These are phyloP conservation scores for Phytomonas serpens DNA, from an alignment of 208 protist genomes.

Conservation along the genomic window DNA sequence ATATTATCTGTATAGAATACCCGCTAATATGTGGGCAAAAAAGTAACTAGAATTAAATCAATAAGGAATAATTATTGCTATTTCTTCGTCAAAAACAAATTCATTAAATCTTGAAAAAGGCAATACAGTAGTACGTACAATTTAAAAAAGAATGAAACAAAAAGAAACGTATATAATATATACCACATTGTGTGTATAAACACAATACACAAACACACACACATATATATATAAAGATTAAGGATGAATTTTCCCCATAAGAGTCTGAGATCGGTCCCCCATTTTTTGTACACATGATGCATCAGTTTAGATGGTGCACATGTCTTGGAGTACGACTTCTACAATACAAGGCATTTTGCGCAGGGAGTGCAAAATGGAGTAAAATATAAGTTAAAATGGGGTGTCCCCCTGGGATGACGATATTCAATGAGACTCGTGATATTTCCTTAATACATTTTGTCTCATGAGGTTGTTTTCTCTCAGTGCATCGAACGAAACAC, in stretches of 20 bases:
- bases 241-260: not conserved
- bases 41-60: not conserved
- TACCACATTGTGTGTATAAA: not conserved
- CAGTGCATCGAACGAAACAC: not conserved
- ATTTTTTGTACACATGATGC: not conserved
- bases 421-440: not conserved
- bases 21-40: not conserved
- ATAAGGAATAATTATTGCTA: conserved; percentile 1
- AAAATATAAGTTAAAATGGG: not conserved
- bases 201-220: not conserved
- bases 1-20: not conserved
- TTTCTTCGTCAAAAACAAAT: not conserved
- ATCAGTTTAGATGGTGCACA: not conserved
- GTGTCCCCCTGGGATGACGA: not conserved
- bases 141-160: not conserved
- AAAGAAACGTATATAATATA: not conserved
- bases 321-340: not conserved
- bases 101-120: not conserved
- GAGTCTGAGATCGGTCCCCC: not conserved
- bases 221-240: not conserved
- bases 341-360: not conserved
- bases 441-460: conserved; percentile 2
- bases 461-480: conserved; percentile 9
- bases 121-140: not conserved
- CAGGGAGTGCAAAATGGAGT: not conserved